These are phyloP conservation scores for Anaeromyces robustus DNA, from an alignment of 192 early-diverging fungal species.

Conservation along the genomic window DNA sequence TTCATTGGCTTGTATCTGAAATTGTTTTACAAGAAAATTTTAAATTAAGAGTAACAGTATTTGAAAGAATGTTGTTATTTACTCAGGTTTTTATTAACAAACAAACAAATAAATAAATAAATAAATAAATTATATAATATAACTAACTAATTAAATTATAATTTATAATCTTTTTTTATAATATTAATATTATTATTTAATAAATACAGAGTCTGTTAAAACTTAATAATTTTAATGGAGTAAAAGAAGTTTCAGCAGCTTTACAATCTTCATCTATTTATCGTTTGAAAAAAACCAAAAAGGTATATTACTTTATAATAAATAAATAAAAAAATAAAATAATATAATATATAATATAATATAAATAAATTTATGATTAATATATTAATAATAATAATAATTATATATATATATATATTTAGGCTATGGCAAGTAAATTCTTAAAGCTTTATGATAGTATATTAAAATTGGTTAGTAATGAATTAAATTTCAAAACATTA, in stretches of 20 bases:
- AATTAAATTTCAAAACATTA: constrained; percentile 38
- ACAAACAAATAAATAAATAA: neutral
- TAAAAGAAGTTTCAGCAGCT: constrained; percentile 38
- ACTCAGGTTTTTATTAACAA: constrained; percentile 10
- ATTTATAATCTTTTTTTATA: no score
- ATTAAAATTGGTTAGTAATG: constrained; percentile 20
- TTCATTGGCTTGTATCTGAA: constrained; percentile 33
- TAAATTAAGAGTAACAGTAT: constrained; percentile 19
- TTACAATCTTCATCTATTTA: constrained; percentile 30
- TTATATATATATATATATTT: neutral
- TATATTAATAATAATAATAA: neutral
- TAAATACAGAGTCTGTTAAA: constrained; percentile 17
- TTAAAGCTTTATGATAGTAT: constrained; percentile 27
- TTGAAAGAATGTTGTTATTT: constrained; percentile 23
- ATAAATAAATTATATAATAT: neutral
- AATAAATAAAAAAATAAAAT: no score
- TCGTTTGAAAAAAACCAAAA: constrained; percentile 36
- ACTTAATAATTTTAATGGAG: constrained; percentile 39
- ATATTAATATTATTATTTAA: no score
- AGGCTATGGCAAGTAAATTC: constrained; percentile 20
- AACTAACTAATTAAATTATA: no score
- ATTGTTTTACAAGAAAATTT: constrained; percentile 28
- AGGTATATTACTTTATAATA: constrained; percentile 1
- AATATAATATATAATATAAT: no score
- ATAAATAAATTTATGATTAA: no score